These are phyloP conservation scores for Penstemon davidsonii DNA, from an alignment of 257 asterid genomes.

Conservation along the genomic window DNA sequence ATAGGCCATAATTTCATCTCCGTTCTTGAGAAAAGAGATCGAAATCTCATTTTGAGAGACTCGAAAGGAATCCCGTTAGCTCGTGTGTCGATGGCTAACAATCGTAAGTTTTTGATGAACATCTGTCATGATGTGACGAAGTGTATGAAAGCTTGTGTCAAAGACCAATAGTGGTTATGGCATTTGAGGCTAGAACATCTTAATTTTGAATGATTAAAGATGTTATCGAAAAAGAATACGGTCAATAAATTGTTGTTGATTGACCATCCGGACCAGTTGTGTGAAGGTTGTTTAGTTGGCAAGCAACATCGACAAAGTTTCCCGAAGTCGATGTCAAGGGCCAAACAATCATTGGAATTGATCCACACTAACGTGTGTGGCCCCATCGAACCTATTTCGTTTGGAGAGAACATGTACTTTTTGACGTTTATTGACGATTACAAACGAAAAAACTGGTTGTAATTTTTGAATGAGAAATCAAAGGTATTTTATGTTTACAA, in stretches of 20 bases:
- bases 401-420: no score
- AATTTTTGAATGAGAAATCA: no score
- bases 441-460: no score
- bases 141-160: not conserved
- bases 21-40: not conserved
- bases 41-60: not conserved
- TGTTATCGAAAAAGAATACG: not conserved
- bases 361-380: no score
- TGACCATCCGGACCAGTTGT: constrained; percentile 1
- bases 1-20: not conserved
- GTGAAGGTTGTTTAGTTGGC: constrained; percentile 14
- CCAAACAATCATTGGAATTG: no score
- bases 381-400: no score
- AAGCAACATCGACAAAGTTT: not conserved
- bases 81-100: not conserved
- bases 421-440: no score
- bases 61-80: no score
- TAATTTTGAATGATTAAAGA: constrained; percentile 8
- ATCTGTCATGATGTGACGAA: not conserved
- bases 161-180: constrained; percentile 8
- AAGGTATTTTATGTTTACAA: no score
- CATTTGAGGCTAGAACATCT: not conserved
- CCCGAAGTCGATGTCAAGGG: no score
- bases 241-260: constrained; percentile 10
- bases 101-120: not conserved